Base-by-base conservation (phyloP, 371 early-diverging fungal species). In the Apophysomyces variabilis region DNA sequence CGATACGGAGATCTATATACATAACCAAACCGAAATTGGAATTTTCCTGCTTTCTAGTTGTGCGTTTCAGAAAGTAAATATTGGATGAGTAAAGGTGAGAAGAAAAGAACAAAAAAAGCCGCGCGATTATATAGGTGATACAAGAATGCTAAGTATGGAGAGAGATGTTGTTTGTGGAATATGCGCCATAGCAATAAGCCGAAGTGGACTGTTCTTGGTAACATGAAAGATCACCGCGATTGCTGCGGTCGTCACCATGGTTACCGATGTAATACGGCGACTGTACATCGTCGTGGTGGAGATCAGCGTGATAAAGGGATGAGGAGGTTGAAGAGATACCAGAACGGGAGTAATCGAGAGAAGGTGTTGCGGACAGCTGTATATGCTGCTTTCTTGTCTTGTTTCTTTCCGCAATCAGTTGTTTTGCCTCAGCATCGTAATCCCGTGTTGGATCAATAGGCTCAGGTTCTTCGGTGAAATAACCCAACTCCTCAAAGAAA, bases 281-380 rank as follows among this genome's bases (percentile, higher is more conserved):
- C 60, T 73, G 66, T 16, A 69, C 57, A 60, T 77, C 75, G 35
- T 76, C 68, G 39, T 77, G 74, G 26, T 74, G 75, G 38, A 71
- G 56, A 13, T 70, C 66, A 11, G 71, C 65, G 16, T 67, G 67
- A 36, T 66, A 65, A 21, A 61, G 61, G 5, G 68, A 68, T 5
- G 76, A 75, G 1, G 76, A 70, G 9, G 76, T 66, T 11, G 79
- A 78, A n/a, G 79, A 78, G 8, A 78, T 8, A 1, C 78, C 78
- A 16, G 79, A 74, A 11, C 61, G 56, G 44, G 66, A 58, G 50
- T 72, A 67, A 18, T 70, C 66, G 21, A 68, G 38, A 4, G 69
- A 70, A 7, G 77, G 73, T 1, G 58, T 58, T 21, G 38, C 50
- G 14, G 50, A 45, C 2, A 56, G 41, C 60, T 61, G 11, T 37